Evolutionary conservation across 2,329 filamentous ascomycete genomes (phyloP).

Genomic region (Penicillium sp.): DNA sequence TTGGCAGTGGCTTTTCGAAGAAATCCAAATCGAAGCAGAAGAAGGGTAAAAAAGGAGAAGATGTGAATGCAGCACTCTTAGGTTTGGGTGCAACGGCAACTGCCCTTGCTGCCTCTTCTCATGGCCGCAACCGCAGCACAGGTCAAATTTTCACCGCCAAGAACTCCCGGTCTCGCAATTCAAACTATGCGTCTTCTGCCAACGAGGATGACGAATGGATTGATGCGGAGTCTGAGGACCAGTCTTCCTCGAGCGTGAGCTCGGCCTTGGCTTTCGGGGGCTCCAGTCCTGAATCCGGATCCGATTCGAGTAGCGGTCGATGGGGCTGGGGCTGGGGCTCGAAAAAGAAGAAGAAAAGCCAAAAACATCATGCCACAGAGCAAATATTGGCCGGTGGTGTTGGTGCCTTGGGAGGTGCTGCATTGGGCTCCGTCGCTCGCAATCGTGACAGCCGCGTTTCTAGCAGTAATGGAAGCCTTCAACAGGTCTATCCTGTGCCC

Average conservation of each 20-base stretch:
- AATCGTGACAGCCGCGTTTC: constrained; percentile 26
- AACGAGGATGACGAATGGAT: constrained; percentile 52
- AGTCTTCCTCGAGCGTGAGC: constrained; percentile 49
- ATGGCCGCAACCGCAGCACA: constrained; percentile 32
- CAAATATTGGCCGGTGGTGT: constrained; percentile 40
- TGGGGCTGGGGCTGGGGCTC: constrained; percentile 59
- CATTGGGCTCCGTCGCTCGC: constrained; percentile 36
- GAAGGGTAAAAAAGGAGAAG: constrained; percentile 25
- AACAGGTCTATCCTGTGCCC: constrained; percentile 61
- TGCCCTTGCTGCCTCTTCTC: constrained; percentile 40
- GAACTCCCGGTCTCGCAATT: constrained; percentile 24
- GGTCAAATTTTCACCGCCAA: constrained; percentile 32
- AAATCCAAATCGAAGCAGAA: constrained; percentile 34
- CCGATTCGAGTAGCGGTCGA: constrained; percentile 51
- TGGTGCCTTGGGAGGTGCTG: constrained; percentile 41
- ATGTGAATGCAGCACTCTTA: constrained; percentile 45
- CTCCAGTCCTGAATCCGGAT: constrained; percentile 50
- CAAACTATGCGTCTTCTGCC: constrained; percentile 24
- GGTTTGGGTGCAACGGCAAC: constrained; percentile 46
- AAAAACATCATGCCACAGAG: constrained; percentile 21
- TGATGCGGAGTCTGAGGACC: constrained; percentile 52
- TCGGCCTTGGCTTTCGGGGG: constrained; percentile 59
- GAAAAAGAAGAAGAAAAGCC: constrained; percentile 39
- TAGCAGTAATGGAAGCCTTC: constrained; percentile 43
- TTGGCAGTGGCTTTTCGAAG: constrained; percentile 52